Evolutionary conservation across 495 filamentous ascomycete species (phyloP).

Genomic region (Lasiosphaeria miniovina): DNA sequence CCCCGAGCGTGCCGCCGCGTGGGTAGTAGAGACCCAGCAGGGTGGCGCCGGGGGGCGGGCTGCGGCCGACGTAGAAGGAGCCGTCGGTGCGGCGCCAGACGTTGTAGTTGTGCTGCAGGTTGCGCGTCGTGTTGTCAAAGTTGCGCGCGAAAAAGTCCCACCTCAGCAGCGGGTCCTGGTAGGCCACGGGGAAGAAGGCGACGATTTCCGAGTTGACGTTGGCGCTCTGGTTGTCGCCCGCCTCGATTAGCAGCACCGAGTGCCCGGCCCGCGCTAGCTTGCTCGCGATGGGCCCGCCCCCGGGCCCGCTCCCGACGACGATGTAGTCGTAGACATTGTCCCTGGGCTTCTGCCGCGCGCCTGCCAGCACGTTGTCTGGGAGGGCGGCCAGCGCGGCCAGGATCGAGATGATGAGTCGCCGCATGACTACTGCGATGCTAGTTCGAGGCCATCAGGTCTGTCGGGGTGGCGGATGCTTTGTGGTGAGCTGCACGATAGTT

Average conservation of each 20-base stretch:
- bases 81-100: constrained; percentile 38
- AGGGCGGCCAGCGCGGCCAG: background rate
- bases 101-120: constrained; percentile 34
- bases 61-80: constrained; percentile 36
- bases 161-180: constrained; percentile 36
- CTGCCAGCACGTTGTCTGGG: background rate
- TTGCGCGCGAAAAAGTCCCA: constrained; percentile 48
- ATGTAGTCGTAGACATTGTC: constrained; percentile 55
- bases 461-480: too few relatives aligned
- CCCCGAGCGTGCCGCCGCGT: constrained; percentile 42
- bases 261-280: constrained; percentile 58
- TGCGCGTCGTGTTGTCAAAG: constrained; percentile 33
- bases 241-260: constrained; percentile 58
- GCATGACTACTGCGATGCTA: too few relatives aligned
- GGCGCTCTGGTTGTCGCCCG: constrained; percentile 58
- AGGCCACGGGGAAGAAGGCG: constrained; percentile 33
- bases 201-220: constrained; percentile 36
- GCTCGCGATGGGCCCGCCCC: constrained; percentile 58
- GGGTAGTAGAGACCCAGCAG: constrained; percentile 44
- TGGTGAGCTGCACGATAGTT: too few relatives aligned
- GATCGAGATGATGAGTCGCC: too few relatives aligned
- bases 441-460: too few relatives aligned
- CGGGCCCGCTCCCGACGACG: constrained; percentile 62
- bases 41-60: constrained; percentile 36
- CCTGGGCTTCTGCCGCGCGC: background rate